These are phyloP conservation scores for Lasiosphaeria ovina DNA, from an alignment of 495 filamentous ascomycete species.

Conservation along the genomic window DNA sequence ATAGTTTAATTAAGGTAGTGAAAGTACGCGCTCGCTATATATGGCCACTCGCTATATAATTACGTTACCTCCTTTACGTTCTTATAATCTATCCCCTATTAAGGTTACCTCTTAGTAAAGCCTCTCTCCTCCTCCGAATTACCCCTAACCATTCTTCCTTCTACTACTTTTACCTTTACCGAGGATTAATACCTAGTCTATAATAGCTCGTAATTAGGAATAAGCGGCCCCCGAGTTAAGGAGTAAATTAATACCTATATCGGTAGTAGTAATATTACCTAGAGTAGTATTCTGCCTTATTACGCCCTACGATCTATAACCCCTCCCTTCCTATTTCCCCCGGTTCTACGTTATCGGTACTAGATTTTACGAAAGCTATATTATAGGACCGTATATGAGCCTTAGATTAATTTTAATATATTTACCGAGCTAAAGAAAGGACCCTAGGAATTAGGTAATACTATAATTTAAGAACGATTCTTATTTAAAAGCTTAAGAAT, in stretches of 20 bases:
- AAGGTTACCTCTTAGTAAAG: not conserved
- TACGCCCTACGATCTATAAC: not conserved
- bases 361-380: not conserved
- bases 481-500: not conserved
- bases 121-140: not conserved
- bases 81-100: not conserved
- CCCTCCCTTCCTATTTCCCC: not conserved
- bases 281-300: slow-evolving; percentile 1
- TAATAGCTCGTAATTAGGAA: not conserved
- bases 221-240: not conserved
- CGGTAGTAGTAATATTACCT: not conserved
- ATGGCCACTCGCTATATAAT: too few relatives aligned
- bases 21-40: too few relatives aligned
- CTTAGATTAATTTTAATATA: not conserved
- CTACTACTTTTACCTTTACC: not conserved
- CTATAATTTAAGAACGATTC: not conserved
- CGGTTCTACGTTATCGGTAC: not conserved
- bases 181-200: not conserved
- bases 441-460: not conserved
- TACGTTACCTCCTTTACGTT: slow-evolving; percentile 1
- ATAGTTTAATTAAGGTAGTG: too few relatives aligned
- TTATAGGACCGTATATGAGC: not conserved
- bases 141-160: not conserved
- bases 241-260: not conserved
- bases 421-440: not conserved